Base-by-base conservation (phyloP, 768 basidiomycete species). In the Phaffia tasmanica region DNA sequence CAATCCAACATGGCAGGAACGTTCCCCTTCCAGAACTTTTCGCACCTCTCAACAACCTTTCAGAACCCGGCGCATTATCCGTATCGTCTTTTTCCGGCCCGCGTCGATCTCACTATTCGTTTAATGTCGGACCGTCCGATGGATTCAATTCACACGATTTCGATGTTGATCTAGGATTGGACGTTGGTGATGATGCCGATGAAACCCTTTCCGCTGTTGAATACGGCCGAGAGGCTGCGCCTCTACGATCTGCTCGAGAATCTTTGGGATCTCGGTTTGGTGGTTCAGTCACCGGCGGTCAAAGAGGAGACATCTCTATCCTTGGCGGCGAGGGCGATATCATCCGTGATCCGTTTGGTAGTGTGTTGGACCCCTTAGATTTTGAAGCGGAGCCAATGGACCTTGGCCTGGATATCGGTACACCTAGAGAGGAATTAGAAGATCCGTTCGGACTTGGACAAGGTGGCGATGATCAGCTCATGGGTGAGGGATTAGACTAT, bases 391-490 rank as follows among this genome's bases (percentile, higher is more conserved):
- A 25, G 56, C 62, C 57, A 63, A 70, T 61, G 9, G 72, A 68
- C 29, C 53, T 63, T 32, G 62, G 50, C 5, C 63, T 70, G 60
- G 71, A 72, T 64, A 63, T 53, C 23, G 62, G 62, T n/a, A 29
- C 50, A 25, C 62, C 62, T 11, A 49, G 53, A 21, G 18, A 58
- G 49, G 67, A 61, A 53, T 77, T 88, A 63, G 86, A 89, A 68
- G 79, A 87, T 29, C 83, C 86, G 35, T 81, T 89, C 65, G 83
- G 83, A 27, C 85, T 89, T 2, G 67, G 55, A 16, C 46, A 60
- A 25, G 21, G 7, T 46, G 65, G 47, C 57, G 55, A 27, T 67
- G 86, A 84, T 49, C 83, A 84, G 57, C 79, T 79, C 49, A 59
- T 27, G 23, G 58, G 30, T 18, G 30, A 71, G n/a, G 70, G 62